Evolutionary conservation across 2,329 filamentous ascomycete species (phyloP).

Genomic region (Nemania sp.): DNA sequence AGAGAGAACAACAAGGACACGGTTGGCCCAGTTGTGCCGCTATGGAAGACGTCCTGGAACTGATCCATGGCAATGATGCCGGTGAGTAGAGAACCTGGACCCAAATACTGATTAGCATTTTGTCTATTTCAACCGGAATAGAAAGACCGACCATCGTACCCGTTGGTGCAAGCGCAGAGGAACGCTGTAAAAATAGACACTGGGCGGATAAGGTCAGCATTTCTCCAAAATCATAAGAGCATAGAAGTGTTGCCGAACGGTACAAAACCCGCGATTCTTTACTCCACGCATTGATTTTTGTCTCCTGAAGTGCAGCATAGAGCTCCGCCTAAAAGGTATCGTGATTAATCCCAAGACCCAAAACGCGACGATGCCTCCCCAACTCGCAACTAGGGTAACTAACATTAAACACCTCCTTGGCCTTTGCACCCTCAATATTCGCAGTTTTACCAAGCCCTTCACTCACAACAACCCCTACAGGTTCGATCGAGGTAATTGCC

Average conservation of each 20-base stretch:
- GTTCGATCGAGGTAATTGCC: conserved; percentile 37
- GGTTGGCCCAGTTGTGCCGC: conserved; percentile 53
- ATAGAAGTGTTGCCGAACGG: conserved; percentile 45
- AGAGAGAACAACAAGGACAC: conserved; percentile 61
- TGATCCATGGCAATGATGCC: conserved; percentile 58
- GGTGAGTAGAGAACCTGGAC: conserved; percentile 58
- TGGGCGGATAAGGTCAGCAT: conserved; percentile 37
- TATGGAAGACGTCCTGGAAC: conserved; percentile 57
- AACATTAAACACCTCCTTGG: conserved; percentile 58
- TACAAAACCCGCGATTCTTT: conserved; percentile 58
- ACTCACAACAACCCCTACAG: conserved; percentile 40
- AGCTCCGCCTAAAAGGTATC: conserved; percentile 57
- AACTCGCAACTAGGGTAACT: conserved; percentile 8
- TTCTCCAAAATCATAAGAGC: background rate
- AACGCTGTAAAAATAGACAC: conserved; percentile 60
- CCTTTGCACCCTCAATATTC: conserved; percentile 51
- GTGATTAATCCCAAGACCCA: background rate
- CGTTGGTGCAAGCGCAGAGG: conserved; percentile 62
- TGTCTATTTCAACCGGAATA: background rate
- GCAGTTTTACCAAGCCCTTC: conserved; percentile 49
- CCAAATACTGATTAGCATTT: conserved; percentile 28
- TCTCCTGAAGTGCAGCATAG: conserved; percentile 60
- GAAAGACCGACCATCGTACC: conserved; percentile 57
- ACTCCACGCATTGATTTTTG: conserved; percentile 58
- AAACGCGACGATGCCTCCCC: background rate